These are phyloP conservation scores for Boletus speciosus DNA, from an alignment of 768 basidiomycete species.

Conservation along the genomic window DNA sequence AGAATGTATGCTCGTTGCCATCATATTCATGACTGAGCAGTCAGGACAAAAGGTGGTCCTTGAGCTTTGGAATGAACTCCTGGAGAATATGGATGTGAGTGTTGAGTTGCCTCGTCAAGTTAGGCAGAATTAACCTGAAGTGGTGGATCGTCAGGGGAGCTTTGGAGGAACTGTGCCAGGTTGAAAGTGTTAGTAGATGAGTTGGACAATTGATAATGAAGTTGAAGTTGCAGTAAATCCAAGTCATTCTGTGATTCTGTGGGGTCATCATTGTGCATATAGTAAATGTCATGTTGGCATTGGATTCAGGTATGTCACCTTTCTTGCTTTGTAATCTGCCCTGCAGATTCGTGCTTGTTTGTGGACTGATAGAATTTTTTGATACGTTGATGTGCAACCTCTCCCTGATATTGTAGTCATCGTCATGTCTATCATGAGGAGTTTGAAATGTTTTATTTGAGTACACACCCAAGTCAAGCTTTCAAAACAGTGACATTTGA, in stretches of 20 bases:
- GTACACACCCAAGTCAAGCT: too few relatives aligned
- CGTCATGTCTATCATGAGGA: too few relatives aligned
- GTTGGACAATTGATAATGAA: too few relatives aligned
- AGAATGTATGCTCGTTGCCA: too few relatives aligned
- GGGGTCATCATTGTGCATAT: too few relatives aligned
- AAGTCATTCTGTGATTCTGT: too few relatives aligned
- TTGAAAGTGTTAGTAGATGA: background rate
- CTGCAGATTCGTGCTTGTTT: conserved; percentile 7
- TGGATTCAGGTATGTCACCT: background rate
- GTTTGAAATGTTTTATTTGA: too few relatives aligned
- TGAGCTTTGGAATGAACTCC: background rate
- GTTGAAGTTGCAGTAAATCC: too few relatives aligned
- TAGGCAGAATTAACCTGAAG: background rate
- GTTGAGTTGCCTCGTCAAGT: background rate
- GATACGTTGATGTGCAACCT: conserved; percentile 29
- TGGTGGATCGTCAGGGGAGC: background rate
- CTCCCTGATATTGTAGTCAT: conserved; percentile 21
- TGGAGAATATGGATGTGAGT: background rate
- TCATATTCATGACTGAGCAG: background rate
- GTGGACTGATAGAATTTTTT: conserved; percentile 28
- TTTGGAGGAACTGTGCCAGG: background rate
- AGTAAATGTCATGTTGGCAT: background rate
- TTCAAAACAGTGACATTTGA: too few relatives aligned
- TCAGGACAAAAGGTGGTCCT: background rate
- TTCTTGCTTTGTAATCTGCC: background rate